phyloP scores from a whole-genome alignment of 495 filamentous ascomycete genomes.

The Cryomyces minteri region DNA sequence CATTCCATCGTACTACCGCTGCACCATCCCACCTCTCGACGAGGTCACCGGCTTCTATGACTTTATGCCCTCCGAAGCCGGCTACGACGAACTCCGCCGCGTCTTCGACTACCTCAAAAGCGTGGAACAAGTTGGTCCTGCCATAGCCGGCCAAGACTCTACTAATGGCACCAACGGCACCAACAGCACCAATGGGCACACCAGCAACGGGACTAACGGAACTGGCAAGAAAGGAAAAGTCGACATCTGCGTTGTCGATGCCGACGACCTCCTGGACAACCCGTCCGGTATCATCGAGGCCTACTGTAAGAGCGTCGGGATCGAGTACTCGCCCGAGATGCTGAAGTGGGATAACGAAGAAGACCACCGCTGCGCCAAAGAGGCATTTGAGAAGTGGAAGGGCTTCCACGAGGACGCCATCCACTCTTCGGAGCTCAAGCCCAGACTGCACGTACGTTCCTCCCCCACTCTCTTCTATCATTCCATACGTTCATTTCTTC shows the following conservation, averaged over 20 bases:
- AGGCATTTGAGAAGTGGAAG: conserved; percentile 84
- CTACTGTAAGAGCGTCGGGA: conserved; percentile 60
- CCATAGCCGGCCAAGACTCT: conserved; percentile 24
- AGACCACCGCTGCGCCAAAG: conserved; percentile 40
- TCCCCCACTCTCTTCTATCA: neutral
- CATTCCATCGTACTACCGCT: conserved; percentile 86
- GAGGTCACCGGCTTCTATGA: conserved; percentile 65
- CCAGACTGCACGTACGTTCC: conserved; percentile 50
- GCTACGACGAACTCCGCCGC: conserved; percentile 70
- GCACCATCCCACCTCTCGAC: conserved; percentile 78
- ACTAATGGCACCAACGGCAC: conserved; percentile 15
- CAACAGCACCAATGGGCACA: conserved; percentile 3
- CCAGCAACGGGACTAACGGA: conserved; percentile 2
- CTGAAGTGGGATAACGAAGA: conserved; percentile 62
- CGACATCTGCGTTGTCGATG: conserved; percentile 80
- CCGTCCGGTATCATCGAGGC: conserved; percentile 53
- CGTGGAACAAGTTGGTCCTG: conserved; percentile 43
- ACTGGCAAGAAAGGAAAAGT: conserved; percentile 10
- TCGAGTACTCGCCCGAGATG: conserved; percentile 56
- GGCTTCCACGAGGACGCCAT: conserved; percentile 95
- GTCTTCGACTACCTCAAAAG: conserved; percentile 64
- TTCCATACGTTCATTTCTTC: neutral
- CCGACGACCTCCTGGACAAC: conserved; percentile 78
- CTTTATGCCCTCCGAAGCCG: conserved; percentile 74
- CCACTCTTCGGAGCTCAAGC: conserved; percentile 50